phyloP scores from a whole-genome alignment of 2,329 filamentous ascomycete genomes.

The Capronia epimyces region DNA sequence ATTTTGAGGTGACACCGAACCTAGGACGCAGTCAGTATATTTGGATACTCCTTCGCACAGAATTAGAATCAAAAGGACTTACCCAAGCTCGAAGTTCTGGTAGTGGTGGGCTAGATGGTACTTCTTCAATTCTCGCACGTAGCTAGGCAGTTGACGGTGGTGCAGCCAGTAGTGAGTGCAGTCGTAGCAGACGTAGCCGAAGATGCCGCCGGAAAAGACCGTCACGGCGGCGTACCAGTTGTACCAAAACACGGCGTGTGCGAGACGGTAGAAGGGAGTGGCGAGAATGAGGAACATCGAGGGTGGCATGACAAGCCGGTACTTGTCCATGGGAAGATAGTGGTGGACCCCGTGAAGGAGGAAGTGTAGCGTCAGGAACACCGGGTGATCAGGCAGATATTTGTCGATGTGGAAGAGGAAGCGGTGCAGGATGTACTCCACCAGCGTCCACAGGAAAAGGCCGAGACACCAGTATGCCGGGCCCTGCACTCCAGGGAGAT shows the following conservation, averaged over 20 bases:
- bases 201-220: conserved; percentile 83
- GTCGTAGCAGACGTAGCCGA: conserved; percentile 95
- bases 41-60: no score
- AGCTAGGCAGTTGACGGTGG: conserved; percentile 83
- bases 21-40: conserved; percentile 11
- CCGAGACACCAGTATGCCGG: conserved; percentile 64
- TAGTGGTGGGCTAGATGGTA: conserved; percentile 97
- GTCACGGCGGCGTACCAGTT: conserved; percentile 76
- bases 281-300: conserved; percentile 78
- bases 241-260: conserved; percentile 73
- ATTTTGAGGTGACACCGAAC: conserved; percentile 91
- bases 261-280: conserved; percentile 85
- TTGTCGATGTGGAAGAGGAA: conserved; percentile 91
- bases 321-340: conserved; percentile 98
- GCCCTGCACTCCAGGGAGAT: conserved; percentile 43
- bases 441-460: conserved; percentile 74
- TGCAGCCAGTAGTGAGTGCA: conserved; percentile 98
- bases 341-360: conserved; percentile 95
- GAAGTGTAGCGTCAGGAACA: conserved; percentile 83
- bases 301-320: conserved; percentile 94
- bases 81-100: conserved; percentile 89
- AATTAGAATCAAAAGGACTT: conserved; percentile 2
- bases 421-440: conserved; percentile 84
- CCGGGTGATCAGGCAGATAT: conserved; percentile 86
- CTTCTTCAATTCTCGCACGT: conserved; percentile 91